phyloP scores from a whole-genome alignment of 148 eudicot species.

The Simmondsia chinensis region DNA sequence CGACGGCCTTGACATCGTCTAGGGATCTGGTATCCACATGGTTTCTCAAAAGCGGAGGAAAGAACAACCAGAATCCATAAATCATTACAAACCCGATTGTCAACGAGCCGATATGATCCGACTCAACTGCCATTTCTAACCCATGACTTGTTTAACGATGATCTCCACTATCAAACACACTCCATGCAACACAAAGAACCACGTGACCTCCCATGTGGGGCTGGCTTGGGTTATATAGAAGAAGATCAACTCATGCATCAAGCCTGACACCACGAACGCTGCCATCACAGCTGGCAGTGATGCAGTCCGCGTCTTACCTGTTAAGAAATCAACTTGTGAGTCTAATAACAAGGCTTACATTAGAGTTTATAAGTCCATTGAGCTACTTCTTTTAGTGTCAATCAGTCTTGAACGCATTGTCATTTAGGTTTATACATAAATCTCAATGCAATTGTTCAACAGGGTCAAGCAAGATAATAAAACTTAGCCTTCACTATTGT shows the following conservation, averaged over 20 bases:
- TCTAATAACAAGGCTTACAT: slow-evolving; percentile 1
- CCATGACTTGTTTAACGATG: slow-evolving; percentile 19
- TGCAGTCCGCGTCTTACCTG: slow-evolving; percentile 29
- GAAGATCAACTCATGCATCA: slow-evolving; percentile 73
- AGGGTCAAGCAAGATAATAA: too few species aligned
- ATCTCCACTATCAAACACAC: slow-evolving; percentile 40
- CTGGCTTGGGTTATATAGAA: slow-evolving; percentile 32
- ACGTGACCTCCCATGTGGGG: slow-evolving; percentile 73
- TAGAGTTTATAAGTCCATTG: slow-evolving; percentile 16
- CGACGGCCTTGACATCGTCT: neutral
- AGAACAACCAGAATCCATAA: slow-evolving; percentile 52
- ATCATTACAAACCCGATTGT: slow-evolving; percentile 54
- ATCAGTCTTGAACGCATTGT: too few species aligned
- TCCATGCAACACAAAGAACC: slow-evolving; percentile 65
- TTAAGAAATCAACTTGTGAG: too few species aligned
- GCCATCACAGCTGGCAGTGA: slow-evolving; percentile 30
- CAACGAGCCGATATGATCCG: slow-evolving; percentile 34
- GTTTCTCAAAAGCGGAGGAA: slow-evolving; percentile 40
- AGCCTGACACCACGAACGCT: slow-evolving; percentile 45
- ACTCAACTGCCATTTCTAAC: slow-evolving; percentile 27
- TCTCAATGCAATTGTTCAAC: too few species aligned
- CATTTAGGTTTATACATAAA: too few species aligned
- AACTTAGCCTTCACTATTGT: too few species aligned
- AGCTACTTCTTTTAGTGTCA: too few species aligned
- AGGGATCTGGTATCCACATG: slow-evolving; percentile 13